These are phyloP conservation scores for Colletotrichum cuscutae DNA, from an alignment of 2,329 filamentous ascomycete genomes.

Conservation along the genomic window DNA sequence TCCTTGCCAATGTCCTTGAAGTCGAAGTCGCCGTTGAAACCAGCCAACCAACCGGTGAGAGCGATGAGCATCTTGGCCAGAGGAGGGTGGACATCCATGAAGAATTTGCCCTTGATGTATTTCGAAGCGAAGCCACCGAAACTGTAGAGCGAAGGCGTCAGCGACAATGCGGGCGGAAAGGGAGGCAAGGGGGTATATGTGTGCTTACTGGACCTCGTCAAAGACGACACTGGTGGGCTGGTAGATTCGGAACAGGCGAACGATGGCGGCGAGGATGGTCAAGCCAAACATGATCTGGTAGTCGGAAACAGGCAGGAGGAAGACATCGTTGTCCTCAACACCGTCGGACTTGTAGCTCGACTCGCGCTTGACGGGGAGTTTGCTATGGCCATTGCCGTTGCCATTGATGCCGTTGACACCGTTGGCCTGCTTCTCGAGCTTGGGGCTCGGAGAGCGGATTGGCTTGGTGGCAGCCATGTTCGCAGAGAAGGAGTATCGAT, in stretches of 20 bases:
- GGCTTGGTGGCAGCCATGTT: conserved; percentile 28
- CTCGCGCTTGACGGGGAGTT: conserved; percentile 42
- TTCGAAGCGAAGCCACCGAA: conserved; percentile 98
- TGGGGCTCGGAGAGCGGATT: conserved; percentile 28
- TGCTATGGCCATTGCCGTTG: conserved; percentile 20
- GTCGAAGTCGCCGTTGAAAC: conserved; percentile 95
- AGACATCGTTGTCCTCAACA: conserved; percentile 90
- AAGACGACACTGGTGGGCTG: conserved; percentile 97
- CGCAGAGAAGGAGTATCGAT: neutral
- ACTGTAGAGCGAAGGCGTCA: conserved; percentile 56
- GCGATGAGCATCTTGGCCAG: conserved; percentile 97
- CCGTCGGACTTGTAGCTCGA: conserved; percentile 79
- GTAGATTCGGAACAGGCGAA: conserved; percentile 95
- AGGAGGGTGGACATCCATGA: conserved; percentile 99
- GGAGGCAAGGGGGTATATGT: neutral
- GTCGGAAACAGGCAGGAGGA: conserved; percentile 84
- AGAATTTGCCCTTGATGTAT: conserved; percentile 99
- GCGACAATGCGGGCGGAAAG: neutral
- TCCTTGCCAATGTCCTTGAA: conserved; percentile 99
- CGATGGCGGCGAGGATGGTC: conserved; percentile 79
- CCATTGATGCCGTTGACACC: conserved; percentile 14
- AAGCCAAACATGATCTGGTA: conserved; percentile 80
- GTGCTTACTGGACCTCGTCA: conserved; percentile 95
- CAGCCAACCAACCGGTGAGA: conserved; percentile 91
- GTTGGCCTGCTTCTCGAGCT: conserved; percentile 43